Conservation (phyloP, 1,139 yeast genomes). For the Saccharomyces hybrid region DNA sequence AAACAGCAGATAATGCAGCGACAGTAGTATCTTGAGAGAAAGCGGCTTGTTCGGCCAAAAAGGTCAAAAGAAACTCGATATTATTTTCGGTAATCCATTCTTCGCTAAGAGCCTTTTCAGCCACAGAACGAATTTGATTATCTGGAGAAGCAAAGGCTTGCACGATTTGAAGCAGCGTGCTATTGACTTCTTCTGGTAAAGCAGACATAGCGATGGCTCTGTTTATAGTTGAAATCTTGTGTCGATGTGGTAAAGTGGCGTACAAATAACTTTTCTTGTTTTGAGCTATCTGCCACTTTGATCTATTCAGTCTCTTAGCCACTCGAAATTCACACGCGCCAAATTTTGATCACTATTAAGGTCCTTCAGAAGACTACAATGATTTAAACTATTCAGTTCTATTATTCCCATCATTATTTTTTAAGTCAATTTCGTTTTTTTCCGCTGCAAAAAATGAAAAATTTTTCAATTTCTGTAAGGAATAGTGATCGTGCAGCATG, state of each 20-base stretch:
- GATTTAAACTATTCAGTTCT: background rate
- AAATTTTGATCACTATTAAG: background rate
- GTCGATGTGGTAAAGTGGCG: background rate
- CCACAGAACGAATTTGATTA: conserved; percentile 63
- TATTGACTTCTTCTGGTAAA: conserved; percentile 56
- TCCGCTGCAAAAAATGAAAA: background rate
- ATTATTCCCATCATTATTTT: background rate
- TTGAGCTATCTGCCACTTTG: background rate
- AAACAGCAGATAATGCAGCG: conserved; percentile 59
- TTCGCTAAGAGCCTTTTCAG: conserved; percentile 64
- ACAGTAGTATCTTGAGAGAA: conserved; percentile 28
- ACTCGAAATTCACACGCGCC: background rate
- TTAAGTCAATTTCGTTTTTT: background rate
- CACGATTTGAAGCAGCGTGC: conserved; percentile 51
- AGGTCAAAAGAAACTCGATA: conserved; percentile 63
- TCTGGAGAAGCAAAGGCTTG: conserved; percentile 71
- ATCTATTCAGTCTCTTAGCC: background rate
- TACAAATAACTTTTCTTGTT: background rate
- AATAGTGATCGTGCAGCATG: background rate
- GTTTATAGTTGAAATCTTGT: background rate
- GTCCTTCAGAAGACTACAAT: background rate
- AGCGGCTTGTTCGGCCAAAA: conserved; percentile 76
- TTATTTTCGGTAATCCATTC: conserved; percentile 66
- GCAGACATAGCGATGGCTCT: conserved; percentile 39
- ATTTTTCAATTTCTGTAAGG: background rate